phyloP scores from a whole-genome alignment of 108 stramenopile species.

The Pseudonitzschia delicatissima region DNA sequence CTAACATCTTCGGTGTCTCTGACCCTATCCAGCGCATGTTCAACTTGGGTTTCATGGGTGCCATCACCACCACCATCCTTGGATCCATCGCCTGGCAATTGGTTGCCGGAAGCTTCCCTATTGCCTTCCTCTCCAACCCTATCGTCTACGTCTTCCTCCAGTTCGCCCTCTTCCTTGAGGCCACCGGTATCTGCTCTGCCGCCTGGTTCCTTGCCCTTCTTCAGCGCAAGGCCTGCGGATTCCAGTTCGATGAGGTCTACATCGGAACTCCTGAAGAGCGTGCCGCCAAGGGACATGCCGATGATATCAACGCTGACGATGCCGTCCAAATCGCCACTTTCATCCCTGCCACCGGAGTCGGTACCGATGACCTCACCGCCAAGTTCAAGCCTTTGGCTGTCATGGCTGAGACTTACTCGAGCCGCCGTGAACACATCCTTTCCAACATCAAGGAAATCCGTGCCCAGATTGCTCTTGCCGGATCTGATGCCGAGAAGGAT shows the following conservation, averaged over 20 bases:
- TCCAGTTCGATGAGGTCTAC: slow-evolving; percentile 60
- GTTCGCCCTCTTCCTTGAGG: slow-evolving; percentile 49
- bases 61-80: slow-evolving; percentile 69
- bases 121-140: slow-evolving; percentile 59
- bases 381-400: slow-evolving; percentile 7
- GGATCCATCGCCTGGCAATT: slow-evolving; percentile 68
- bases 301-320: slow-evolving; percentile 10
- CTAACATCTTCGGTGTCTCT: slow-evolving; percentile 59
- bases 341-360: slow-evolving; percentile 14
- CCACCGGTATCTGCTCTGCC: slow-evolving; percentile 56
- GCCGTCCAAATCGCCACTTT: slow-evolving; percentile 27
- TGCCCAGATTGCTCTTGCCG: slow-evolving; percentile 4
- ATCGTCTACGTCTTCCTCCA: slow-evolving; percentile 51
- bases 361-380: slow-evolving; percentile 9
- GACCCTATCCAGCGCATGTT: slow-evolving; percentile 55
- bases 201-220: slow-evolving; percentile 62
- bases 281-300: slow-evolving; percentile 32
- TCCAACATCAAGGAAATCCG: slow-evolving; percentile 35
- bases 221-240: slow-evolving; percentile 43
- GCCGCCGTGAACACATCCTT: slow-evolving; percentile 26
- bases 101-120: slow-evolving; percentile 62
- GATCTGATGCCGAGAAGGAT: slow-evolving; percentile 22
- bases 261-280: slow-evolving; percentile 62
- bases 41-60: slow-evolving; percentile 65
- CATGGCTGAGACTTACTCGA: slow-evolving; percentile 14